Evolutionary conservation across 2,329 filamentous ascomycete genomes (phyloP), one percentile per base, ranked within the genome.

Genomic region (Trichoderma pleuroti): DNA sequence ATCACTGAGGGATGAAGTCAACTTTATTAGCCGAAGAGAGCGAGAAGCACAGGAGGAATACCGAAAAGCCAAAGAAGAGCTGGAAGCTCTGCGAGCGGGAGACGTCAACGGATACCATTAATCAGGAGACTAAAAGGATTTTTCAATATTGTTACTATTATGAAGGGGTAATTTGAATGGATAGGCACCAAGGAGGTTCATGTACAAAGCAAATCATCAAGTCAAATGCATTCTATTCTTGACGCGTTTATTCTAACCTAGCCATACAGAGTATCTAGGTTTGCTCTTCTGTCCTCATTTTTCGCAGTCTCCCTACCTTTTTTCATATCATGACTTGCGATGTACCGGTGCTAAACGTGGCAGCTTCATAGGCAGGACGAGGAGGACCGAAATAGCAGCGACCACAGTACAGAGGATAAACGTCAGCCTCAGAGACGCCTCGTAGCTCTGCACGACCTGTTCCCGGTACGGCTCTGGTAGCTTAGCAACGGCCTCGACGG

Each of bases 11-110:
- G 91, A 92, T n/a, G 94, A 98, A 79, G 94, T 97, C 26, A 87
- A 85, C 8, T 93, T 92, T 75, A 87, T 98, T 11, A 92, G 90
- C 75, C 89, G 89, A 75, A 86, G 95, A 73, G 95, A 98, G 83
- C 86, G 94, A 71, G 93, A 98, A 82, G 94, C 93, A 8, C 96
- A 99, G 82, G 94, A 98, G 74, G 80, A 91, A 76, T 99, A 96
- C 79, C 87, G 92, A 75, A 84, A 83, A 73, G 88, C 90, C 71
- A 93, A 88, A 81, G 93, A 94, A 60, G 96, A 98, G 84, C 80
- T 98, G 74, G 88, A 90, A 61, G 83, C 81, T 68, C 82, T 97
- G 74, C 80, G 77, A 72, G 74, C 74, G 64, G 76, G 74, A 14
- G 75, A 73, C 36, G 73, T 77, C 60, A 81, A 81, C 68, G 83